Evolutionary conservation across 2,329 filamentous ascomycete species (phyloP), one percentile per base, ranked within the genome.

Genomic region (Gaeumannomyces sp.): DNA sequence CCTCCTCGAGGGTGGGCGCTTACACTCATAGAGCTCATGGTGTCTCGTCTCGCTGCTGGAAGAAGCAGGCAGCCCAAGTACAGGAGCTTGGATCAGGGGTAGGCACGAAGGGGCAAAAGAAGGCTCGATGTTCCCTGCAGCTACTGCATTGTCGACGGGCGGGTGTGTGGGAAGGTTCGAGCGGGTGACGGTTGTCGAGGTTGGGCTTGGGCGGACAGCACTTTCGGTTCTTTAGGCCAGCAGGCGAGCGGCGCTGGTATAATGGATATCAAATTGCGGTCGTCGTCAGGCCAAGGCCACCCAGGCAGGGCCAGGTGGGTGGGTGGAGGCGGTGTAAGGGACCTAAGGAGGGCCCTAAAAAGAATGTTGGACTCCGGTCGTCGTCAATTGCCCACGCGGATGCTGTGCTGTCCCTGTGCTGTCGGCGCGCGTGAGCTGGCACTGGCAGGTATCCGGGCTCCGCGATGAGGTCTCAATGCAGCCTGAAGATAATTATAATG

Each of bases 21-120:
- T 64, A 64, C 62, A 60, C 62, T 64, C 62, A 60, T 60, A 33
- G 57, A 53, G 7, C 45, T 53, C 35, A 25, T 29, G 29, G 62
- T 38, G 62, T 63, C 56, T 63, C 31, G 50, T 56, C 61, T 38
- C 31, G 59, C 45, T 53, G 45, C 45, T n/a, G 45, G 22, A 53
- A 53, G 45, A 53, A 53, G 45, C 45, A 50, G 45, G n/a, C 45
- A 53, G 22, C 22, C n/a, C 45, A n/a, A 53, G 45, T 10, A n/a
- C 45, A 25, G 45, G 19, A 22, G 45, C 45, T 53, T 16, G 45
- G 45, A 8, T 53, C 22, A 25, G 45, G 45, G 45, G 45, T 25
- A 53, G 45, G 45, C 45, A 53, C 45, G 22, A 25, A 53, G 45
- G 45, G 10, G 25, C 45, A 25, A n/a, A 53, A 53, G 22, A 22